These are phyloP conservation scores for Aurantiochytrium sp. DNA, from an alignment of 108 stramenopile species.

Conservation along the genomic window DNA sequence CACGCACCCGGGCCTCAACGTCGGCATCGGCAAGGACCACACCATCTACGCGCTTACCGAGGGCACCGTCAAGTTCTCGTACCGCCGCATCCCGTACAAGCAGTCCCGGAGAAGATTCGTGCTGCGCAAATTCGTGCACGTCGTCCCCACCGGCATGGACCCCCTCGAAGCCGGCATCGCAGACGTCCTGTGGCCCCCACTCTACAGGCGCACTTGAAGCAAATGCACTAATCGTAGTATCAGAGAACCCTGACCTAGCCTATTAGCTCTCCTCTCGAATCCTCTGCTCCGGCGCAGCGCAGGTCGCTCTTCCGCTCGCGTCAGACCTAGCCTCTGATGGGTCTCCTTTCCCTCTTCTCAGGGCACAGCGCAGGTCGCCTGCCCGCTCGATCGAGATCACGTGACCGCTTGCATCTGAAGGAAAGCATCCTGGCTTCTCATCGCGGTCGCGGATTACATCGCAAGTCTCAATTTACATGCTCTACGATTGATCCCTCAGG, in stretches of 20 bases:
- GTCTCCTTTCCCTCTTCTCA: too few relatives aligned
- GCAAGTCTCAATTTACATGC: too few relatives aligned
- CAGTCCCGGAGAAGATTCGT: background rate
- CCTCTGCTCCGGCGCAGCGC: background rate
- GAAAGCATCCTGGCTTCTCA: too few relatives aligned
- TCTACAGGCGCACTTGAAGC: background rate
- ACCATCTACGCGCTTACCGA: conserved; percentile 77
- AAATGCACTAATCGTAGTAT: background rate
- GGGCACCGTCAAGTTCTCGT: conserved; percentile 71
- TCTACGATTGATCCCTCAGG: background rate
- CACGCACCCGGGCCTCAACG: conserved; percentile 54
- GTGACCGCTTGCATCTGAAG: too few relatives aligned
- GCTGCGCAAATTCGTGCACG: background rate
- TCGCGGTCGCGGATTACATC: background rate
- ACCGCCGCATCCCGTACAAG: conserved; percentile 33
- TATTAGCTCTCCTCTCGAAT: background rate
- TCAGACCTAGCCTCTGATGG: too few relatives aligned
- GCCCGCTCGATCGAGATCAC: too few relatives aligned
- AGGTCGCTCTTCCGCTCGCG: too few relatives aligned
- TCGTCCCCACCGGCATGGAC: background rate
- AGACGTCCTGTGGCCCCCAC: background rate
- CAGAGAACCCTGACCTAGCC: background rate
- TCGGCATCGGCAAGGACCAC: conserved; percentile 88
- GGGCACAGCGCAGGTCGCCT: too few relatives aligned
- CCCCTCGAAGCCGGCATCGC: background rate